Percentiles rank a stretch among this genome's conserved stretches.
These are phyloP conservation scores for Massarina eburnea DNA, from an alignment of 2,329 filamentous ascomycete species.

Conservation along the genomic window DNA sequence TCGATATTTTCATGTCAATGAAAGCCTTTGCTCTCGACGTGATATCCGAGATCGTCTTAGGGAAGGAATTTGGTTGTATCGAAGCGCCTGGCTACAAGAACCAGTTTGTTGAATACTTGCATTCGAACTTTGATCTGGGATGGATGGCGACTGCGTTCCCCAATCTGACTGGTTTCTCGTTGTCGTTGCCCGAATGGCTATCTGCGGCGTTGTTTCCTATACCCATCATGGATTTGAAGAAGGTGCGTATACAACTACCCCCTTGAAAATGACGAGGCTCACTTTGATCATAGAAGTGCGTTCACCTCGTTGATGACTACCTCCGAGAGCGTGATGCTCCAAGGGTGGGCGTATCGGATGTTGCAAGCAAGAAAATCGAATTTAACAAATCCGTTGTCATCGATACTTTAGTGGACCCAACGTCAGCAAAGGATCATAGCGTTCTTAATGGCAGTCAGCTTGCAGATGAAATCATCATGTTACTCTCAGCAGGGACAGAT, in stretches of 20 bases:
- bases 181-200: constrained; percentile 5
- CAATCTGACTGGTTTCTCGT: constrained; percentile 3
- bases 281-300: constrained; percentile 4
- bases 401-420: constrained; percentile 11
- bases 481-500: constrained; percentile 14
- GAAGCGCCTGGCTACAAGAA: constrained; percentile 9
- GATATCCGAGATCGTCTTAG: constrained; percentile 11
- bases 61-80: constrained; percentile 9
- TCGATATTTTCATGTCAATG: constrained; percentile 6
- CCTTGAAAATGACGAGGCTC: not conserved
- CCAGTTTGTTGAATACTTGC: constrained; percentile 10
- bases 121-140: constrained; percentile 10
- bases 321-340: constrained; percentile 4
- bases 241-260: constrained; percentile 4
- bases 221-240: constrained; percentile 10
- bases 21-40: constrained; percentile 17
- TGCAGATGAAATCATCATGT: constrained; percentile 13
- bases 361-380: not conserved
- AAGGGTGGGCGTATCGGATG: not conserved
- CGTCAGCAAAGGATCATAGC: constrained; percentile 9
- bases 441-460: constrained; percentile 7
- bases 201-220: constrained; percentile 8
- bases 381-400: constrained; percentile 9
- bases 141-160: constrained; percentile 11
- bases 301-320: constrained; percentile 6